phyloP scores from a whole-genome alignment of 75 land plant species.

The Pinus tabuliformis region DNA sequence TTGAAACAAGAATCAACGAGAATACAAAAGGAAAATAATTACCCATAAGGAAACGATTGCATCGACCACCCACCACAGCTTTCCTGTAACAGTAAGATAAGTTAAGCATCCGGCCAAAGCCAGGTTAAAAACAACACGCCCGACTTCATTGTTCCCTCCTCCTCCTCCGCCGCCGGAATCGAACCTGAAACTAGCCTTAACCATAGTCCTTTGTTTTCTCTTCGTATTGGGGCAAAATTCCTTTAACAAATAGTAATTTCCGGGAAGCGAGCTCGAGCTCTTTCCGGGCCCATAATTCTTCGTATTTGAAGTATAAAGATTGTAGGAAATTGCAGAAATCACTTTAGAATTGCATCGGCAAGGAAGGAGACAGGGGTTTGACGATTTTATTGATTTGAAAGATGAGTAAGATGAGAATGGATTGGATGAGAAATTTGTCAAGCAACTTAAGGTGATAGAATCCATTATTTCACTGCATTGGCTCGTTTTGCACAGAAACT shows the following conservation, averaged over 20 bases:
- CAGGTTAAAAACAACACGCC: conserved; percentile 67
- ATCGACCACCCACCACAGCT: conserved; percentile 88
- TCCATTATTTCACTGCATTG: no score
- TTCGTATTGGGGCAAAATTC: neutral
- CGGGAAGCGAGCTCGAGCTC: neutral
- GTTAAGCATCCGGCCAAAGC: conserved; percentile 77
- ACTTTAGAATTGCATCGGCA: neutral
- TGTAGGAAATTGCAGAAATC: neutral
- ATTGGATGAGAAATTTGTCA: neutral
- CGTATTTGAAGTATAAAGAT: neutral
- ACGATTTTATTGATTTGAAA: neutral
- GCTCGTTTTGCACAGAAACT: no score
- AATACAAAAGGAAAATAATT: conserved; percentile 2
- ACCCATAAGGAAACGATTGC: conserved; percentile 87
- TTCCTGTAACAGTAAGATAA: conserved; percentile 86
- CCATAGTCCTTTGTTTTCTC: conserved; percentile 24
- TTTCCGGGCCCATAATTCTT: neutral
- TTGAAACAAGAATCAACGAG: no score
- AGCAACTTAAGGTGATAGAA: neutral
- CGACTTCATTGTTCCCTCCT: conserved; percentile 22
- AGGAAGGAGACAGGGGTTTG: neutral
- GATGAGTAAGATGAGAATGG: neutral
- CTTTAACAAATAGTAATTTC: neutral
- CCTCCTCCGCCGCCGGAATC: conserved; percentile 55
- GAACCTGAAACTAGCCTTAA: conserved; percentile 32